Base-by-base conservation (phyloP, 345 rosid species). In the Combretum micranthum region DNA sequence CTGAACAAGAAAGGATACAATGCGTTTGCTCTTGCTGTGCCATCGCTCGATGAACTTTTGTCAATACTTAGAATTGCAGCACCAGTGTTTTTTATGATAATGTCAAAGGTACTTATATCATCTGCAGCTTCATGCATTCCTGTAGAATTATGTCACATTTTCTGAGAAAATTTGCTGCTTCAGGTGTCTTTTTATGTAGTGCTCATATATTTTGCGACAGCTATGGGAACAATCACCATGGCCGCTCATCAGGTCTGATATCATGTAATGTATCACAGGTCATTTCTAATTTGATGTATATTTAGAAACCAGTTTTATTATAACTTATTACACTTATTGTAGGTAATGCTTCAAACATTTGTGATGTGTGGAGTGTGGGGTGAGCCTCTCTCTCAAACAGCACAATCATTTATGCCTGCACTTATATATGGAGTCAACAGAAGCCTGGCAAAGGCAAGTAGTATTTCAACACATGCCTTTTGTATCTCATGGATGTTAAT, bases 1-100 rank as follows among this genome's bases (percentile, higher is more conserved):
- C 69, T 92, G 47, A 88, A 81, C 74, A 65, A 75, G 70, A 84
- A 80, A 72, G 94, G 91, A 66, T 92, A 81, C 47, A 80, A 79
- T 21, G 91, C 87, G 0, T 74, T 70, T 70, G 25, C 75, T 32
- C 46, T 92, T 62, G 74, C 82, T 53, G 42, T 88, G 68, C 97
- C 97, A 57, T 79, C 90, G 56, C 46, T 65, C 3, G 23, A 63
- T 39, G 93, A 92, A 64, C 72, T 88, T 61, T 13, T 74, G 65
- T 69, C 70, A 8, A 83, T 88, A 57, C 52, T 86, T 19, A 79
- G 75, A 21, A 69, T 88, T 51, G 94, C 97, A 57, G 86, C 91
- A 44, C 98, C 95, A 13, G 87, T 88, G 19, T 83, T 88, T 63
- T 60, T 88, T 47, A n/a, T 83, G 53, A 67, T 81, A 85, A 83